phyloP scores from a whole-genome alignment of 2,329 filamentous ascomycete species.

The Akanthomyces dipterigenus region DNA sequence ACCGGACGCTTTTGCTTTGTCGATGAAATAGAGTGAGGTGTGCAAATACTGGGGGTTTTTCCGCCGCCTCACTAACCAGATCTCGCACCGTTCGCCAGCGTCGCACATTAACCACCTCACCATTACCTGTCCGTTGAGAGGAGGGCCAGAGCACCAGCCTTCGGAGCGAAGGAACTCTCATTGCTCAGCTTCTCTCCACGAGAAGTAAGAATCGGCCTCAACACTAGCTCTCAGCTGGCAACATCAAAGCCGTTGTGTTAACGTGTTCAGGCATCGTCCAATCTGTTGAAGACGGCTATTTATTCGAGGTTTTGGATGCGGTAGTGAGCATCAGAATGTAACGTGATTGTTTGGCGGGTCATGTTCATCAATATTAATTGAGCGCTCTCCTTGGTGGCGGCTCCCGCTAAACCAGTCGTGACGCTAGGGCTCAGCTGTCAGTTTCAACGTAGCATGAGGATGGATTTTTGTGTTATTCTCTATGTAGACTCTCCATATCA shows the following conservation, averaged over 20 bases:
- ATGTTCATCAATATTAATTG: slow-evolving; percentile 7
- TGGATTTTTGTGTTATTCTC: background rate
- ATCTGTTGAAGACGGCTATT: background rate
- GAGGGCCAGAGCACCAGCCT: too few relatives aligned
- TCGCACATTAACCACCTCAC: too few relatives aligned
- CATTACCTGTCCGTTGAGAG: background rate
- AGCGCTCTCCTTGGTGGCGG: background rate
- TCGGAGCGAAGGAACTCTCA: background rate
- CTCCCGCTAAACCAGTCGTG: background rate
- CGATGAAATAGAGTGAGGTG: too few relatives aligned
- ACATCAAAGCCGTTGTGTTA: background rate
- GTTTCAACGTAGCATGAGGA: slow-evolving; percentile 8
- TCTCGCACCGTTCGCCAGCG: background rate
- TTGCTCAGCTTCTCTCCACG: background rate
- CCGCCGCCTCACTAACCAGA: background rate
- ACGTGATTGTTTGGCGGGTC: slow-evolving; percentile 6
- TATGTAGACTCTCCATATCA: background rate
- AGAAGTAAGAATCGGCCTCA: background rate
- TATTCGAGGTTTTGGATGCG: background rate
- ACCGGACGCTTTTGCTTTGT: background rate
- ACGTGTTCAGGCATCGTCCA: background rate
- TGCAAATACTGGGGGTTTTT: background rate
- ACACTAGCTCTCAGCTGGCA: background rate
- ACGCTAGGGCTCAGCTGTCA: slow-evolving; percentile 1
- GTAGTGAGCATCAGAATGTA: background rate